phyloP scores from a whole-genome alignment of 768 basidiomycete genomes.

The Boletus pseudopeckii region DNA sequence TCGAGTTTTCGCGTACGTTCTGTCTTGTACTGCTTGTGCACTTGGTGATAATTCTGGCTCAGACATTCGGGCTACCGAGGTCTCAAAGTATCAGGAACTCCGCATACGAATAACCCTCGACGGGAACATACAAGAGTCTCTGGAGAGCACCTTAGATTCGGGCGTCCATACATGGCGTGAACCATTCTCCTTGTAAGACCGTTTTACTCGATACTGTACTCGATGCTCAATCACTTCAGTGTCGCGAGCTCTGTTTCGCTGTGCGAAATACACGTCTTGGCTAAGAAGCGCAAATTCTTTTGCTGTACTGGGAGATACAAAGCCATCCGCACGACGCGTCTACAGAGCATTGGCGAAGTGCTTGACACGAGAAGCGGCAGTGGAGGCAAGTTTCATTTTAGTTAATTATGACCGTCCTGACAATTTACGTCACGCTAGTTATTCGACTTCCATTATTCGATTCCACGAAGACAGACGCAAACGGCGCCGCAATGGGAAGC shows the following conservation, averaged over 20 bases:
- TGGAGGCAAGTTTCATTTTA: slow-evolving; percentile 32
- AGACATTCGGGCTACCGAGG: slow-evolving; percentile 24
- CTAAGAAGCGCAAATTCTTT: slow-evolving; percentile 27
- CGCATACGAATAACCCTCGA: slow-evolving; percentile 26
- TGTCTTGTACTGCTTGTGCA: neutral
- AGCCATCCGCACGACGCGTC: slow-evolving; percentile 29
- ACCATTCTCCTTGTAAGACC: slow-evolving; percentile 28
- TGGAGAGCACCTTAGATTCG: slow-evolving; percentile 25
- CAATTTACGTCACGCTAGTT: slow-evolving; percentile 29
- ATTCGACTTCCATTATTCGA: slow-evolving; percentile 33
- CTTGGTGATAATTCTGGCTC: neutral
- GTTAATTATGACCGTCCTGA: slow-evolving; percentile 26
- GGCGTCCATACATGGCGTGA: slow-evolving; percentile 29
- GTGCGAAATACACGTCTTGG: slow-evolving; percentile 29
- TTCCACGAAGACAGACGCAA: slow-evolving; percentile 29
- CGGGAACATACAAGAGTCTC: slow-evolving; percentile 27
- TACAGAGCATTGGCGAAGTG: slow-evolving; percentile 19
- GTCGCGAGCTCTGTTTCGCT: slow-evolving; percentile 18
- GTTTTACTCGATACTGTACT: neutral
- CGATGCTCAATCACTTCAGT: slow-evolving; percentile 16
- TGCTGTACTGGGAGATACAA: slow-evolving; percentile 28
- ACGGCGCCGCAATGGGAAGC: slow-evolving; percentile 26
- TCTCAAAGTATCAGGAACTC: slow-evolving; percentile 26
- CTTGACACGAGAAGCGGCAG: slow-evolving; percentile 25
- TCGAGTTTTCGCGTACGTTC: slow-evolving; percentile 27